These are phyloP conservation scores for Ambrosia artemisiifolia DNA, from an alignment of 129 eudicot genomes.

Conservation along the genomic window DNA sequence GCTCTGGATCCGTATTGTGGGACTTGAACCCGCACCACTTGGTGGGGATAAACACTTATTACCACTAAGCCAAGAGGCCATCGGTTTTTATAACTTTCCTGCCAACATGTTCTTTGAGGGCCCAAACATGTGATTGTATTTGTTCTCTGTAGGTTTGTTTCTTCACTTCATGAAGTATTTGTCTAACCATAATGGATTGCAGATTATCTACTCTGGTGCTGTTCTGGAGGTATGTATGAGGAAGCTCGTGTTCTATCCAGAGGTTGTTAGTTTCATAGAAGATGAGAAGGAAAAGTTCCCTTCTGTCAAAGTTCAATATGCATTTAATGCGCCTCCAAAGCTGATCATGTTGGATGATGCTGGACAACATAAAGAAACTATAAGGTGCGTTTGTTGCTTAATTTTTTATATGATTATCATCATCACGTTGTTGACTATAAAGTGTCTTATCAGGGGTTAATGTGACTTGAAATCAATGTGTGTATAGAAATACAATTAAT, in stretches of 20 bases:
- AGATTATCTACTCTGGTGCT: constrained; percentile 81
- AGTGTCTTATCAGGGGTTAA: constrained; percentile 15
- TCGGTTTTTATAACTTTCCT: neutral
- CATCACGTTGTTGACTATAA: neutral
- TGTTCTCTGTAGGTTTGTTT: neutral
- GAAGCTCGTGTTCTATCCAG: constrained; percentile 92
- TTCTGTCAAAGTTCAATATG: constrained; percentile 66
- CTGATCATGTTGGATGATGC: constrained; percentile 89
- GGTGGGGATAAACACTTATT: too few relatives aligned
- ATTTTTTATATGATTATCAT: constrained; percentile 10
- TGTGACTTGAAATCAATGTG: neutral
- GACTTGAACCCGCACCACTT: too few relatives aligned
- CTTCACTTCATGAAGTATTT: neutral
- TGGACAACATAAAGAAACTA: constrained; percentile 71
- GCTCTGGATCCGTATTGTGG: too few relatives aligned
- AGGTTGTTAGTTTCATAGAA: constrained; percentile 83
- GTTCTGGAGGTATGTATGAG: constrained; percentile 89
- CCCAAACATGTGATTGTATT: neutral
- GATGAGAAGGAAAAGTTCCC: constrained; percentile 87
- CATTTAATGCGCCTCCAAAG: constrained; percentile 88
- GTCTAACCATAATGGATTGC: constrained; percentile 29
- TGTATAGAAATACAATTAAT: too few relatives aligned
- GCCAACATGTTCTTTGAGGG: neutral
- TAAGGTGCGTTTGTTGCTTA: constrained; percentile 48
- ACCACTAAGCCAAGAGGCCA: too few relatives aligned